Base-by-base conservation (phyloP, 192 early-diverging fungal genomes). In the Podila epicladia region DNA sequence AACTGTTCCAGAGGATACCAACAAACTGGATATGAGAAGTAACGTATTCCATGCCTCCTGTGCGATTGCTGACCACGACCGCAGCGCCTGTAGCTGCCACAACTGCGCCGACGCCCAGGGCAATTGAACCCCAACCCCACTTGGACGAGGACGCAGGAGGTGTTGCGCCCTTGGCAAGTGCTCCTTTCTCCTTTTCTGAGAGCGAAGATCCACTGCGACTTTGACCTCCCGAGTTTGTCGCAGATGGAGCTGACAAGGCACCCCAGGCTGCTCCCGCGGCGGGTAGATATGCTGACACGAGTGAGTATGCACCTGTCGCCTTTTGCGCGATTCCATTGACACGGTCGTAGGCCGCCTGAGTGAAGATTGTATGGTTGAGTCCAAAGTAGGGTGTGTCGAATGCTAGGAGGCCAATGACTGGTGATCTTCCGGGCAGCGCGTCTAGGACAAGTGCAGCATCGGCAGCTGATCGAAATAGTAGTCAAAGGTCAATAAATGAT, bases 371-470 rank as follows among this genome's bases (percentile, higher is more conserved):
- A 9, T 78, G 65, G 38, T 88, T 82, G 13, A 90, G 58, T 11
- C 84, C 85, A 82, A 77, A 90, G 68, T 82, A 90, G 4, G 89
- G 89, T 3, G 89, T 87, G 55, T 90, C 89, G 67, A 77, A 90
- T 29, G 87, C 87, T 35, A 90, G 49, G 19, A 90, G 70, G 11
- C 89, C 89, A 33, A 90, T 67, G 35, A 88, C 48, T 67, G 84
- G 58, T 29, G 57, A 67, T 20, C 61, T 60, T 62, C 48, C 11
- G 5, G 59, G 35, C 7, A 58, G 9, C 2, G 41, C 48, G 19
- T 69, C 33, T 7, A 76, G 67, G 38, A 82, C 59, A 12, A 88
- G 66, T 48, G 88, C 85, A 55, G 83, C 69, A 65, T 90, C 89
- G 2, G 87, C 87, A 22, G 70, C 89, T 90, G 69, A 50, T 67